Evolutionary conservation across 345 rosid genomes (phyloP).

Genomic region (Gossypium ekmanianum): DNA sequence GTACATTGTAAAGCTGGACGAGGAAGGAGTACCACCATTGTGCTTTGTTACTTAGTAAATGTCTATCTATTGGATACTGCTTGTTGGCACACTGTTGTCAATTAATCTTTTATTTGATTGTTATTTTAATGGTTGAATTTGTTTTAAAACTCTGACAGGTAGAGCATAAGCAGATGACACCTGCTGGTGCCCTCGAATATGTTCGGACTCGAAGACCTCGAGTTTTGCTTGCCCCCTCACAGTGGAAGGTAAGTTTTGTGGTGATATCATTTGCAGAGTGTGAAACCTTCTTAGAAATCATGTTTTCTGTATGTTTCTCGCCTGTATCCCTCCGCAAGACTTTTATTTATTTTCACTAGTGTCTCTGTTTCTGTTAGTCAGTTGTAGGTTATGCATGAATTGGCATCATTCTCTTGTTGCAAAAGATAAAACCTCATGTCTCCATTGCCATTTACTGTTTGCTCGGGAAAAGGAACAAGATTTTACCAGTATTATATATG

Average conservation of each 20-base stretch:
- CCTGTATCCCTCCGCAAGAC: neutral
- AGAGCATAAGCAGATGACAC: slow-evolving; percentile 53
- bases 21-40: slow-evolving; percentile 83
- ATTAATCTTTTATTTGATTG: neutral
- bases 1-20: slow-evolving; percentile 97
- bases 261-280: neutral
- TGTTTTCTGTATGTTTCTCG: neutral
- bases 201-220: slow-evolving; percentile 64
- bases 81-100: neutral
- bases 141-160: slow-evolving; percentile 33
- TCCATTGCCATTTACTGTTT: neutral
- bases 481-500: neutral
- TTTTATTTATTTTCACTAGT: neutral
- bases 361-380: neutral
- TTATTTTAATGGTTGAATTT: slow-evolving; percentile 14
- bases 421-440: neutral
- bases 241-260: slow-evolving; percentile 48
- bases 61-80: neutral
- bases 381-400: slow-evolving; percentile 5
- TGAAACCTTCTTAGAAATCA: neutral
- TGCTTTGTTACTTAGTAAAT: slow-evolving; percentile 75
- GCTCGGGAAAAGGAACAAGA: neutral
- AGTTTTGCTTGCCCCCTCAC: slow-evolving; percentile 61
- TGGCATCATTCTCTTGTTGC: neutral
- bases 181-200: slow-evolving; percentile 45